phyloP scores from a whole-genome alignment of 768 basidiomycete species.

The Strobilomyces echinocephalus region DNA sequence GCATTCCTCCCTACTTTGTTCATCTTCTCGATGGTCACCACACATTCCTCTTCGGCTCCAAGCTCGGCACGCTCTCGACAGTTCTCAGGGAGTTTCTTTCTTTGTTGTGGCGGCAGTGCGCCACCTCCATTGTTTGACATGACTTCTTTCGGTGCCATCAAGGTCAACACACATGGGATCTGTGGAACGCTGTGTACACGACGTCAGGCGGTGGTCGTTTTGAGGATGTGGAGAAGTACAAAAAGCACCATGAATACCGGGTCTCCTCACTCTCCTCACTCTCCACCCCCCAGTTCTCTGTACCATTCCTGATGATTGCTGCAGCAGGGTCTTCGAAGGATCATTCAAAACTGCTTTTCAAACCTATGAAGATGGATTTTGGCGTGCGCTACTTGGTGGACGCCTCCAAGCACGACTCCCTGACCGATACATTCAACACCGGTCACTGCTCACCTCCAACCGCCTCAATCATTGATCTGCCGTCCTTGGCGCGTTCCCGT shows the following conservation, averaged over 20 bases:
- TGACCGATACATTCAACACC: slow-evolving; percentile 8
- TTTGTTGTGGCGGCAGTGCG: slow-evolving; percentile 14
- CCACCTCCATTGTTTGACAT: slow-evolving; percentile 19
- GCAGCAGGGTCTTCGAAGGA: neutral
- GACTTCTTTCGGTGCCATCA: slow-evolving; percentile 7
- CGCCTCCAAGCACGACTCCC: slow-evolving; percentile 3
- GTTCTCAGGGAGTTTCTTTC: slow-evolving; percentile 7
- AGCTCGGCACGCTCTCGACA: neutral
- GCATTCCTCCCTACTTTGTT: slow-evolving; percentile 21
- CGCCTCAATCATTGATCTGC: neutral
- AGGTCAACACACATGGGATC: slow-evolving; percentile 16
- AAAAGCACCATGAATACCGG: slow-evolving; percentile 10
- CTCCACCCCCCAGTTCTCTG: neutral
- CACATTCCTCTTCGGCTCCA: neutral
- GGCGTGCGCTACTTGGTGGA: slow-evolving; percentile 8
- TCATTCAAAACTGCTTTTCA: neutral
- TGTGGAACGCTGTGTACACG: slow-evolving; percentile 3
- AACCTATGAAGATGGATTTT: slow-evolving; percentile 2
- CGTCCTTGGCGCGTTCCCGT: slow-evolving; percentile 7
- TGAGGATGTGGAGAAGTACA: slow-evolving; percentile 10
- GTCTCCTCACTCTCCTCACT: neutral
- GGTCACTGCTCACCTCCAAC: neutral
- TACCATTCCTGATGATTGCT: slow-evolving; percentile 6
- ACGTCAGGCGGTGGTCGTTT: slow-evolving; percentile 8
- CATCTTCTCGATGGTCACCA: slow-evolving; percentile 9